phyloP scores from a whole-genome alignment of 805 yeast species.

The Candida easanensis region DNA sequence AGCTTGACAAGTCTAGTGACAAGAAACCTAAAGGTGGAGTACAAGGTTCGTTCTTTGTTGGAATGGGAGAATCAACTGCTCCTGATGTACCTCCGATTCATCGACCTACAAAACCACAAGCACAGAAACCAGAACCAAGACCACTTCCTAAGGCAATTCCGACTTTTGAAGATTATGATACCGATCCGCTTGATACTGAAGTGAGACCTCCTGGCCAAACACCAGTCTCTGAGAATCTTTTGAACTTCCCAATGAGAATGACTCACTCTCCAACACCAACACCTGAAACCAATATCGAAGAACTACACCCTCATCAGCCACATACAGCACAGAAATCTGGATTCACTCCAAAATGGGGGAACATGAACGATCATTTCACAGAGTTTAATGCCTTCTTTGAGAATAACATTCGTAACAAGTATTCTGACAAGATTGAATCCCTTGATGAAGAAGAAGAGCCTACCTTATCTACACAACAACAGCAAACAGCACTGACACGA shows the following conservation, averaged over 20 bases:
- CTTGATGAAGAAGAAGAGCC: constrained; percentile 7
- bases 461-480: background rate
- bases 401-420: constrained; percentile 21
- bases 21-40: constrained; percentile 4
- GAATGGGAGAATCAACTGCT: constrained; percentile 1
- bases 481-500: background rate
- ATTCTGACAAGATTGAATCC: constrained; percentile 16
- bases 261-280: constrained; percentile 12
- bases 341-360: constrained; percentile 17
- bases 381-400: constrained; percentile 27
- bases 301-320: constrained; percentile 1
- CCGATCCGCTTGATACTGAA: constrained; percentile 15
- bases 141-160: background rate
- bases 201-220: constrained; percentile 17
- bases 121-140: background rate
- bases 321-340: background rate
- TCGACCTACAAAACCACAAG: background rate
- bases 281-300: background rate
- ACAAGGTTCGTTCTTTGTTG: background rate
- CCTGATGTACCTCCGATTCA: too few species aligned
- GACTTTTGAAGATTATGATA: constrained; percentile 14
- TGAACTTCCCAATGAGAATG: constrained; percentile 13
- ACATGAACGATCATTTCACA: constrained; percentile 9
- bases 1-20: constrained; percentile 1
- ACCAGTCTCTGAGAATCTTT: constrained; percentile 23